Percentiles rank a stretch among this genome's conserved stretches.
Evolutionary conservation across 495 filamentous ascomycete genomes (phyloP).

Genomic region (Daldinia vernicosa): DNA sequence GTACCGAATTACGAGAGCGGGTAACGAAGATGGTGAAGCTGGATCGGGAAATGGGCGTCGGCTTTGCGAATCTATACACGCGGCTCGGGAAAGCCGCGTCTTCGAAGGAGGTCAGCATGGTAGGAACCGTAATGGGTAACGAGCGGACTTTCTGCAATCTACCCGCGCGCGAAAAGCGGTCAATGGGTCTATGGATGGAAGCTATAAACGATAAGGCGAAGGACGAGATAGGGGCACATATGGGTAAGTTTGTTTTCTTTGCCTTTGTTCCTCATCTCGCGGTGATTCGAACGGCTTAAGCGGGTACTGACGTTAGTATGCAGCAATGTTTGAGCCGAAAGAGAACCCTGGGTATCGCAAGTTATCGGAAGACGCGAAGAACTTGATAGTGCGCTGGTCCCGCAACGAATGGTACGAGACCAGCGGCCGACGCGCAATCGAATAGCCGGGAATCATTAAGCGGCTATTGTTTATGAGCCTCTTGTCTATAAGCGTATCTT

Average conservation of each 20-base stretch:
- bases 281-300: neutral
- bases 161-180: slow-evolving; percentile 63
- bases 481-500: slow-evolving; percentile 10
- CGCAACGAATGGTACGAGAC: slow-evolving; percentile 62
- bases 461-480: neutral
- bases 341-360: slow-evolving; percentile 81
- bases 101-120: slow-evolving; percentile 53
- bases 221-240: slow-evolving; percentile 86
- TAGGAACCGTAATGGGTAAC: slow-evolving; percentile 63
- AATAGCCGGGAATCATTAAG: slow-evolving; percentile 16
- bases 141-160: slow-evolving; percentile 85
- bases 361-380: slow-evolving; percentile 72
- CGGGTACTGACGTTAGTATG: slow-evolving; percentile 19
- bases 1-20: slow-evolving; percentile 76
- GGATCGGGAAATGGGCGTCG: slow-evolving; percentile 63
- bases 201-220: slow-evolving; percentile 78
- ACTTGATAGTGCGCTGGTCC: slow-evolving; percentile 67
- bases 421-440: slow-evolving; percentile 38
- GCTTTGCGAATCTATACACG: slow-evolving; percentile 85
- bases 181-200: slow-evolving; percentile 65
- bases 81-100: slow-evolving; percentile 72
- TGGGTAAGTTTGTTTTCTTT: slow-evolving; percentile 56
- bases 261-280: neutral
- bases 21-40: slow-evolving; percentile 67
- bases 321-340: slow-evolving; percentile 81